Percentiles rank a stretch among this genome's conserved stretches.
phyloP scores from a whole-genome alignment of 73 alveolate genomes.

The Paramecium sexaurelia region DNA sequence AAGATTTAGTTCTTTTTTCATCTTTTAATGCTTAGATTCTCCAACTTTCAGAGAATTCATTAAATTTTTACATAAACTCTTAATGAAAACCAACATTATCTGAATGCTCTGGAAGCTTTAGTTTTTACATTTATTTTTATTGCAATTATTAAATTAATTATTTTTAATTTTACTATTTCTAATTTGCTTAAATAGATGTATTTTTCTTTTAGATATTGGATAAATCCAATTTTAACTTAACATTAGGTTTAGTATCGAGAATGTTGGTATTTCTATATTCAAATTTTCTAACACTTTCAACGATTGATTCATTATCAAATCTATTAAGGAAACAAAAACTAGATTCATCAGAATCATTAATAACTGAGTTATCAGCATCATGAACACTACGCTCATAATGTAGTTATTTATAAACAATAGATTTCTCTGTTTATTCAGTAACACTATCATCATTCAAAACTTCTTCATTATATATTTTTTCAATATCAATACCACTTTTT shows the following conservation, averaged over 20 bases:
- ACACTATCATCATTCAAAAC: constrained; percentile 53
- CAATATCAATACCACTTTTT: constrained; percentile 35
- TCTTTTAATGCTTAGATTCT: constrained; percentile 39
- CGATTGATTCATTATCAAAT: constrained; percentile 13
- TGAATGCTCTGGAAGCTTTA: constrained; percentile 25
- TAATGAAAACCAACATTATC: constrained; percentile 34
- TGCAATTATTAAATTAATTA: not conserved
- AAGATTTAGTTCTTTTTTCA: constrained; percentile 43
- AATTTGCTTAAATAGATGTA: not conserved
- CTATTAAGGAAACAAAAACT: constrained; percentile 35
- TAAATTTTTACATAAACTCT: constrained; percentile 23
- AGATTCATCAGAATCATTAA: constrained; percentile 50
- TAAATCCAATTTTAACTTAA: not conserved
- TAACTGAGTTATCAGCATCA: constrained; percentile 56
- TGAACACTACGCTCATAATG: not conserved
- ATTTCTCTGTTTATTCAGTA: not conserved
- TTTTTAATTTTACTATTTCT: not conserved
- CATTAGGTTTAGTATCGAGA: not conserved
- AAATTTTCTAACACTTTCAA: constrained; percentile 44
- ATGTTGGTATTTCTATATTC: not conserved
- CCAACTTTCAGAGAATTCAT: constrained; percentile 51
- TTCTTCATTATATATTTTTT: constrained; percentile 55
- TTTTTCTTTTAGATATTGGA: not conserved
- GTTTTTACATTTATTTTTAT: not conserved
- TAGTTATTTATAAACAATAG: not conserved